Evolutionary conservation across 2,329 filamentous ascomycete genomes (phyloP), one percentile per base, ranked within the genome.

Genomic region (Scedosporium minutisporum): DNA sequence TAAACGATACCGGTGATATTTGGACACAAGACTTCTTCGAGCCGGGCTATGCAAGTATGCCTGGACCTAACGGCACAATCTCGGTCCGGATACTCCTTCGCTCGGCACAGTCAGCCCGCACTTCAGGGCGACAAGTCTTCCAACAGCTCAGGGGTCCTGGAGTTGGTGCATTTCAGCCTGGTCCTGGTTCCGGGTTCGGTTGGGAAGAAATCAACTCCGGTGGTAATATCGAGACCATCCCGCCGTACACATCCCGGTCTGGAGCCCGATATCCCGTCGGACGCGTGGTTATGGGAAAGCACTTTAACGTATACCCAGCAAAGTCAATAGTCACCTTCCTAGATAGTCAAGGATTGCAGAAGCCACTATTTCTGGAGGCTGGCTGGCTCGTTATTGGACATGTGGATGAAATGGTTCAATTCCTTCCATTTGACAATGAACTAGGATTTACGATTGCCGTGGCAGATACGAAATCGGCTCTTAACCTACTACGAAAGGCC

Each of bases 11-110:
- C 23, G 65, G 63, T 33, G 73, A 76, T 63, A 66, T 71, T 55
- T 78, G 74, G 75, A 68, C 70, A 1, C 75, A 77, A 63, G 75
- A 78, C 61, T 71, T 74, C 44, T 63, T 77, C 29, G 74, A 77
- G 65, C 71, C 75, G 0, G 75, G 67, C 1, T 78, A 75, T 63
- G 67, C 68, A 3, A 75, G 71, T 60, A 77, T 77, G 64, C 75
- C 75, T 0, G 74, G 74, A 0, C 72, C 74, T 0, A 18, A 72
- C 4, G 72, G 73, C 0, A 65, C 72, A 2, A 65, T 75, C 6
- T 64, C 67, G 1, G 63, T 77, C 5, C 70, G 70, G 3, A 64
- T 77, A 6, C 68, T 76, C 61, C 66, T 77, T 6, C 65, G 72
- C 0, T 71, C 71, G 0, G 65, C 69, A 0, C 72, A 74, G 61